Percentiles rank a stretch among this genome's conserved stretches.
These are phyloP conservation scores for Pyrenula aspistea DNA, from an alignment of 495 filamentous ascomycete genomes.

Conservation along the genomic window DNA sequence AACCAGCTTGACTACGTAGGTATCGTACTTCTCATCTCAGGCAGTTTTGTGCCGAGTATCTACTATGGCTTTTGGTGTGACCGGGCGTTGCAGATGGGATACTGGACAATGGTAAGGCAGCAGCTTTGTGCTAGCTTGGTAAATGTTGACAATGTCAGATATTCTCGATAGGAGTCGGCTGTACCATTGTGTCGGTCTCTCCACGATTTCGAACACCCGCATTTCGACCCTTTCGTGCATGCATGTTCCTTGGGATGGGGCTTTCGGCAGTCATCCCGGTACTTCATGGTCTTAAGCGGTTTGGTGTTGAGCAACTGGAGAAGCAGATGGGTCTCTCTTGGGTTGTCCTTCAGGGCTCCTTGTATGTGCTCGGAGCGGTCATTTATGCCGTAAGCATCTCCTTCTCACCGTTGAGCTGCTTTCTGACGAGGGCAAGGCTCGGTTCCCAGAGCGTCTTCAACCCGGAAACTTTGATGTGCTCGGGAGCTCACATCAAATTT, in stretches of 20 bases:
- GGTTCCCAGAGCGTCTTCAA: conserved; percentile 35
- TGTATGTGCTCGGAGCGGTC: conserved; percentile 79
- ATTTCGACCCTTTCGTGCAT: conserved; percentile 75
- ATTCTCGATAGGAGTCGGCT: conserved; percentile 59
- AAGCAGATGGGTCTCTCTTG: conserved; percentile 71
- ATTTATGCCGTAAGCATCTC: conserved; percentile 56
- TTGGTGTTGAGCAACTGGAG: conserved; percentile 44
- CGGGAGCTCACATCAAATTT: conserved; percentile 53
- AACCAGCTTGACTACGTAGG: conserved; percentile 83
- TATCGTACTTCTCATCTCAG: conserved; percentile 79
- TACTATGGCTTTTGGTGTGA: conserved; percentile 78
- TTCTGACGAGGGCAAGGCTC: conserved; percentile 14
- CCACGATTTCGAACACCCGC: conserved; percentile 71
- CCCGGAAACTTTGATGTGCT: conserved; percentile 48
- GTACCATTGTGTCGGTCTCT: conserved; percentile 59
- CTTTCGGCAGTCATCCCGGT: conserved; percentile 73
- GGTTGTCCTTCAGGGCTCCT: conserved; percentile 63
- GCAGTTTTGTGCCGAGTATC: conserved; percentile 73
- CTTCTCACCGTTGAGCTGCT: background rate
- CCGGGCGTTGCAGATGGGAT: conserved; percentile 46
- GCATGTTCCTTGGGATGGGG: conserved; percentile 86
- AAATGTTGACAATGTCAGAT: conserved; percentile 40
- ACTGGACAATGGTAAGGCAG: conserved; percentile 57
- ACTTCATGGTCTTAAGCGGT: conserved; percentile 55
- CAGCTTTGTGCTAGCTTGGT: background rate